Conservation (phyloP, 2,329 filamentous ascomycete genomes). For the Thielaviopsis populi region DNA sequence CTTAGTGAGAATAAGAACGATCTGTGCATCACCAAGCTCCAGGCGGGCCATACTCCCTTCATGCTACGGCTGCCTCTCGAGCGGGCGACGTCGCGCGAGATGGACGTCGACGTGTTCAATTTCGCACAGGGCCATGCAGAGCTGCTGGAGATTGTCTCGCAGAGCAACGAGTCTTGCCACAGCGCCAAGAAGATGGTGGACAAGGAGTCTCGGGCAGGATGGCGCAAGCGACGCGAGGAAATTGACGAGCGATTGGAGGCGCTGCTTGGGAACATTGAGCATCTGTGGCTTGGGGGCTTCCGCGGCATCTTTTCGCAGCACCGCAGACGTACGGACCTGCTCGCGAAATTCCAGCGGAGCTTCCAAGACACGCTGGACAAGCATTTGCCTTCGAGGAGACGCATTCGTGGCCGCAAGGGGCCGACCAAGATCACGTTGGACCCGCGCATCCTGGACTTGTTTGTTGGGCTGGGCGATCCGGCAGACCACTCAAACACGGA, state of each 20-base stretch:
- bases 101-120: conserved; percentile 47
- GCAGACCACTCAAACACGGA: conserved; percentile 48
- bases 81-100: conserved; percentile 66
- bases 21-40: conserved; percentile 75
- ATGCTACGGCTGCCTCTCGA: conserved; percentile 74
- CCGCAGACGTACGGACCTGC: conserved; percentile 42
- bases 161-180: conserved; percentile 75
- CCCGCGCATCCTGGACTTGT: conserved; percentile 62
- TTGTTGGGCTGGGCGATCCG: conserved; percentile 76
- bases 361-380: conserved; percentile 70
- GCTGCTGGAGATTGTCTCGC: conserved; percentile 64
- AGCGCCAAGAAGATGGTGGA: conserved; percentile 51
- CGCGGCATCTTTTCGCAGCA: conserved; percentile 80
- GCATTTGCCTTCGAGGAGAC: conserved; percentile 68
- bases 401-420: conserved; percentile 34
- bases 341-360: conserved; percentile 60
- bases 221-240: conserved; percentile 77
- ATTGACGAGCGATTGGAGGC: conserved; percentile 65
- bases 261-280: conserved; percentile 72
- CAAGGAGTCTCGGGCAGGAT: conserved; percentile 62
- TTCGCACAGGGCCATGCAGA: conserved; percentile 69
- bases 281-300: conserved; percentile 91
- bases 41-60: conserved; percentile 62
- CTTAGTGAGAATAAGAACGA: conserved; percentile 72
- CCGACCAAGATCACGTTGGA: conserved; percentile 35